phyloP scores from a whole-genome alignment of 2,329 filamentous ascomycete species.

The Penicillium frequentans region DNA sequence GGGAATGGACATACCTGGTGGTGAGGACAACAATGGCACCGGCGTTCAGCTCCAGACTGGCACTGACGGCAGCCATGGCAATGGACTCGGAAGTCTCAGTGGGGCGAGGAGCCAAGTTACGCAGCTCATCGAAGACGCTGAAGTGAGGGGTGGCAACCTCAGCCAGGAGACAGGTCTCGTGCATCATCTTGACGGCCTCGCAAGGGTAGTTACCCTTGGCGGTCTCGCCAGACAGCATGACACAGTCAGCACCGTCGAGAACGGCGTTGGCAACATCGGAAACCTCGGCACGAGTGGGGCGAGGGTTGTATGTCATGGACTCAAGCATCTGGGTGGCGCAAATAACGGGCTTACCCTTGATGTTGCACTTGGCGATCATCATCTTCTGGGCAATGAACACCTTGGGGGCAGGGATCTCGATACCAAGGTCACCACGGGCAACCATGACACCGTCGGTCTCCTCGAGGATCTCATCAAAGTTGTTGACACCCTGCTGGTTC shows the following conservation, averaged over 20 bases:
- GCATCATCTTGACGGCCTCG: slow-evolving; percentile 96
- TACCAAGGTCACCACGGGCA: slow-evolving; percentile 95
- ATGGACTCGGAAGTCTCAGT: slow-evolving; percentile 89
- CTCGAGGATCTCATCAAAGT: slow-evolving; percentile 94
- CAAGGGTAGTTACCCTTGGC: slow-evolving; percentile 95
- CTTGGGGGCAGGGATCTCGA: slow-evolving; percentile 97
- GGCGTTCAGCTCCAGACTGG: slow-evolving; percentile 93
- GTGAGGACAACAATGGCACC: slow-evolving; percentile 95
- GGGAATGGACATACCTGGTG: slow-evolving; percentile 64
- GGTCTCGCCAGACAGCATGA: slow-evolving; percentile 99
- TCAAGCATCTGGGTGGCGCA: slow-evolving; percentile 99
- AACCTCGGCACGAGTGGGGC: slow-evolving; percentile 96
- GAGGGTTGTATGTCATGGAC: slow-evolving; percentile 99
- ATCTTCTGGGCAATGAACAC: slow-evolving; percentile 99
- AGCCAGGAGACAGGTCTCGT: slow-evolving; percentile 92
- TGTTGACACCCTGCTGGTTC: slow-evolving; percentile 99
- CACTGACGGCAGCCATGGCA: slow-evolving; percentile 94
- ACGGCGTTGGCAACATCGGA: slow-evolving; percentile 98
- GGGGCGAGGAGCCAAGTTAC: slow-evolving; percentile 77
- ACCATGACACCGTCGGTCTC: slow-evolving; percentile 99
- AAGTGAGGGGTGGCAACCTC: slow-evolving; percentile 98
- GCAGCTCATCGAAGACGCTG: slow-evolving; percentile 93
- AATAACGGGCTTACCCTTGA: slow-evolving; percentile 97
- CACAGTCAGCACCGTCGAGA: slow-evolving; percentile 95
- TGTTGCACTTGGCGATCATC: slow-evolving; percentile 99